Percentiles rank a stretch among this genome's conserved stretches.
Evolutionary conservation across 805 yeast species (phyloP).

Genomic region (Candida dajiaensis): DNA sequence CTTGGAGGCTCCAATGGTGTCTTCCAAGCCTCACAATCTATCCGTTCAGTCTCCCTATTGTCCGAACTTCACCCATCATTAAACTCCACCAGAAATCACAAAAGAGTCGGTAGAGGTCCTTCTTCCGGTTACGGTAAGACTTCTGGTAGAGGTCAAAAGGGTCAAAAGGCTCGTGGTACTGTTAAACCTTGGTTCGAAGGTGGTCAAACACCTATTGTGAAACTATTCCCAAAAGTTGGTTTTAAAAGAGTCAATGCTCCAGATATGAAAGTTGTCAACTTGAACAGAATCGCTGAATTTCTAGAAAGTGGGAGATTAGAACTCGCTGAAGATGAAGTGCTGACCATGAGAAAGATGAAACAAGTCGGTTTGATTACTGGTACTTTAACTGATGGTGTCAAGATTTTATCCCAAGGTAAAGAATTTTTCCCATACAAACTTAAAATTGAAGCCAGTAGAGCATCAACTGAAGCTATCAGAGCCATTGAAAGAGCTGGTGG

Average conservation of each 20-base stretch:
- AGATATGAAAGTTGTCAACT: slow-evolving; percentile 46
- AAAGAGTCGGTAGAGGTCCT: slow-evolving; percentile 94
- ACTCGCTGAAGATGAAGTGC: slow-evolving; percentile 50
- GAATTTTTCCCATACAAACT: slow-evolving; percentile 50
- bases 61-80: slow-evolving; percentile 53
- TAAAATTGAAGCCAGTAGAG: slow-evolving; percentile 76
- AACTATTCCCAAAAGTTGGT: slow-evolving; percentile 80
- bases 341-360: slow-evolving; percentile 74
- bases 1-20: neutral
- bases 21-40: slow-evolving; percentile 4
- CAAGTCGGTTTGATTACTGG: slow-evolving; percentile 71
- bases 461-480: slow-evolving; percentile 66
- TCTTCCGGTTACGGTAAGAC: slow-evolving; percentile 92
- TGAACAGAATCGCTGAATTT: slow-evolving; percentile 65
- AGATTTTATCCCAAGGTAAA: slow-evolving; percentile 65
- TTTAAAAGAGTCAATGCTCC: slow-evolving; percentile 61
- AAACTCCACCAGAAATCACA: slow-evolving; percentile 54
- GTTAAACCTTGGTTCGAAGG: slow-evolving; percentile 96
- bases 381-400: slow-evolving; percentile 70
- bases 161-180: slow-evolving; percentile 93
- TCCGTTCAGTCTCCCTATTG: slow-evolving; percentile 40
- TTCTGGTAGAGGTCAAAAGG: slow-evolving; percentile 95
- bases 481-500: slow-evolving; percentile 73
- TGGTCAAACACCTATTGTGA: slow-evolving; percentile 93
- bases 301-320: slow-evolving; percentile 61